Evolutionary conservation across 1,284 basidiomycete genomes (phyloP).

Genomic region (Mycosarcoma mackinlayi): DNA sequence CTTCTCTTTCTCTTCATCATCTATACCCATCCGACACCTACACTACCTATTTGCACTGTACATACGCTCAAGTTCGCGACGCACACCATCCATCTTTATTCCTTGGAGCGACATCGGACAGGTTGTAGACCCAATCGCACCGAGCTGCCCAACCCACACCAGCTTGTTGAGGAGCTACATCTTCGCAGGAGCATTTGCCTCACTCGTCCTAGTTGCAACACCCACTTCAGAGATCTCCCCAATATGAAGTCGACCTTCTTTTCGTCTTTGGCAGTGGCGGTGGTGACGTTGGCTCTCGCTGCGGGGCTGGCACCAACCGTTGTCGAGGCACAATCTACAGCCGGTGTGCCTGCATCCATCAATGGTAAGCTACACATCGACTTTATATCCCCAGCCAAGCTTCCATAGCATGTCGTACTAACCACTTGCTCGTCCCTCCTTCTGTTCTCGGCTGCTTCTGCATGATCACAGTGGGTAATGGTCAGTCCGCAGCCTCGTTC

Average conservation of each 20-base stretch:
- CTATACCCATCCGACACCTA: conserved; percentile 1
- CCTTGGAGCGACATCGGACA: not conserved
- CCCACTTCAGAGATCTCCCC: not conserved
- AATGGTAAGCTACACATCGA: conserved; percentile 26
- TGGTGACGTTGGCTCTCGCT: not conserved
- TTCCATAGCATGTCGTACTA: not conserved
- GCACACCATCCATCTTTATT: too few relatives aligned
- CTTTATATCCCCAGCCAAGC: not conserved
- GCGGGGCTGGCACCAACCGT: conserved; percentile 1
- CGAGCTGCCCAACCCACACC: not conserved
- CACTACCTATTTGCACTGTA: too few relatives aligned
- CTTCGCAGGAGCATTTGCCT: not conserved
- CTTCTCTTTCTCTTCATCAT: too few relatives aligned
- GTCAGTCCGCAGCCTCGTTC: conserved; percentile 28
- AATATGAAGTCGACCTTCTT: conserved; percentile 13
- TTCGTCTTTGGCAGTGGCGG: not conserved
- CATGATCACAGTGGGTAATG: conserved; percentile 41
- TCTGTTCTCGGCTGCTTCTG: too few relatives aligned
- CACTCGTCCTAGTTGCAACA: not conserved
- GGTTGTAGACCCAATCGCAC: too few relatives aligned
- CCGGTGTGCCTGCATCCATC: conserved; percentile 33
- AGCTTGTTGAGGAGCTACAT: not conserved
- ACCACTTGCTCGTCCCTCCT: not conserved
- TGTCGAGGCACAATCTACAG: conserved; percentile 16
- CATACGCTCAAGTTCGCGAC: too few relatives aligned